Percentiles rank a stretch among this genome's conserved stretches.
These are phyloP conservation scores for Angomonas desouzai DNA, from an alignment of 208 protist species.

Conservation along the genomic window DNA sequence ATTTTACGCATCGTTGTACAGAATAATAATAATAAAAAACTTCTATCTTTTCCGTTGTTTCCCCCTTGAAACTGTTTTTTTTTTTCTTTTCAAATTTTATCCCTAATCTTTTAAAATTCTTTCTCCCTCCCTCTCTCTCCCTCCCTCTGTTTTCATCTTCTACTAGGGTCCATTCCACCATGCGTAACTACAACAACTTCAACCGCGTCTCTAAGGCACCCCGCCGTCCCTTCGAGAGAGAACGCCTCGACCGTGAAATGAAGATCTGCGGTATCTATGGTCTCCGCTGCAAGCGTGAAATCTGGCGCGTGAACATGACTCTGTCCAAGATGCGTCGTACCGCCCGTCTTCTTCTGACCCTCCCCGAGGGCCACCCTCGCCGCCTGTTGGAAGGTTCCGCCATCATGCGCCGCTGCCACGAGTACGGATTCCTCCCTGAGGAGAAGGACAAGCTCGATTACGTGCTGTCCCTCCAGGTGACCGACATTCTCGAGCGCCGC, in stretches of 20 bases:
- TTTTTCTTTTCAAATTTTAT: too few species aligned
- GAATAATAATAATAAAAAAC: too few species aligned
- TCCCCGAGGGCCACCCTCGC: conserved; percentile 97
- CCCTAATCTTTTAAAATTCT: too few species aligned
- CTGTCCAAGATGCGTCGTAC: conserved; percentile 99
- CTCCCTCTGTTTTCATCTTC: background rate
- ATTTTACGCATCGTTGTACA: too few species aligned
- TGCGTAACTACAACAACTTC: conserved; percentile 96
- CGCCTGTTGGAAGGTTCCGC: conserved; percentile 98
- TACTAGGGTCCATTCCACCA: conserved; percentile 16
- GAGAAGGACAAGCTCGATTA: conserved; percentile 99
- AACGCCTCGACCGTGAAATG: conserved; percentile 99
- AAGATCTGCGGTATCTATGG: conserved; percentile 99
- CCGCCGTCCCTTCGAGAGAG: conserved; percentile 99
- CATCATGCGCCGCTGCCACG: conserved; percentile 98
- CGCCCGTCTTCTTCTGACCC: conserved; percentile 98
- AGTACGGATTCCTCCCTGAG: conserved; percentile 98
- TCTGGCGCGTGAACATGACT: conserved; percentile 98
- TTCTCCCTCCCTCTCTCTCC: conserved; percentile 1
- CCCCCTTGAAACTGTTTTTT: conserved; percentile 1
- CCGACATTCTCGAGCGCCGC: conserved; percentile 99
- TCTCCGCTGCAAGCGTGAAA: conserved; percentile 99
- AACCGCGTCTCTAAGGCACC: conserved; percentile 97
- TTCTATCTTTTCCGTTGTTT: background rate
- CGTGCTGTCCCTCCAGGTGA: conserved; percentile 98